Conservation (phyloP, 106 monocot species). For the Agapanthus africanus region DNA sequence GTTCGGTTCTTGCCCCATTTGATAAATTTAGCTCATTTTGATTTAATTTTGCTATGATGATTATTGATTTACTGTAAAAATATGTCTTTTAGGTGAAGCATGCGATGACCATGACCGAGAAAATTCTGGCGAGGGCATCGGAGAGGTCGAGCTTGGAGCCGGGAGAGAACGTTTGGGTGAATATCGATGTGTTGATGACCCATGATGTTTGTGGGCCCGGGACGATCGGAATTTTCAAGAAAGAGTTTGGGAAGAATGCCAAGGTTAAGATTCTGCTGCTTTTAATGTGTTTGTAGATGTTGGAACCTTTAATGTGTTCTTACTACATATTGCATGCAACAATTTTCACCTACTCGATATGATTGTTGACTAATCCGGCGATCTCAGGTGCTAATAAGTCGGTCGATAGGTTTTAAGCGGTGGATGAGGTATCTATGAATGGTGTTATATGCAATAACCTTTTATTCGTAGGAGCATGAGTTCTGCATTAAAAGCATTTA, state of each 20-base stretch:
- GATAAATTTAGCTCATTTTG: not conserved
- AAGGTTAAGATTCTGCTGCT: constrained; percentile 42
- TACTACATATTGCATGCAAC: too few species aligned
- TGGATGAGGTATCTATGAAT: too few species aligned
- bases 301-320: constrained; percentile 6
- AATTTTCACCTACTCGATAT: too few species aligned
- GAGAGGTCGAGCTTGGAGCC: constrained; percentile 53
- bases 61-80: not conserved
- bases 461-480: too few species aligned
- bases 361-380: too few species aligned
- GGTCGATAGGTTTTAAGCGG: too few species aligned
- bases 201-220: constrained; percentile 83
- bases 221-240: constrained; percentile 88
- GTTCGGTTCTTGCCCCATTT: constrained; percentile 26
- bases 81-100: constrained; percentile 53
- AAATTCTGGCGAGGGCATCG: constrained; percentile 79
- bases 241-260: constrained; percentile 77
- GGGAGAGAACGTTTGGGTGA: constrained; percentile 86
- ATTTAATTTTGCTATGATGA: not conserved
- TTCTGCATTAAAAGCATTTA: too few species aligned
- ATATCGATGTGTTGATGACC: constrained; percentile 80
- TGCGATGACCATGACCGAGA: constrained; percentile 94
- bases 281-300: not conserved
- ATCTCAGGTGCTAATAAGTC: too few species aligned
- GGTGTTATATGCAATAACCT: too few species aligned